Conservation (phyloP, 2,329 filamentous ascomycete genomes). For the Acrocalymma vagum region DNA sequence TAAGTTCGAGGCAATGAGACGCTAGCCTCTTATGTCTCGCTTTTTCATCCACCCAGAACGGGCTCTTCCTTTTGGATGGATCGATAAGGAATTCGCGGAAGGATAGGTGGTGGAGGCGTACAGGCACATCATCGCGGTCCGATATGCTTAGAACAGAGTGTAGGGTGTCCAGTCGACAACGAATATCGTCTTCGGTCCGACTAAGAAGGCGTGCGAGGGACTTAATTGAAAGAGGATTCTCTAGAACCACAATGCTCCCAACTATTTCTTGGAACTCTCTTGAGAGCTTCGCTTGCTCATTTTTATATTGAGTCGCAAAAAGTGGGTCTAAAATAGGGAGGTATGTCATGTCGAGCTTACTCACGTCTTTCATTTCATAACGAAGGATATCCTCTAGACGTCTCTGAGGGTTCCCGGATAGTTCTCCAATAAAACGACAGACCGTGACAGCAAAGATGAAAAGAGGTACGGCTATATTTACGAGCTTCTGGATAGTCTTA, state of each 20-base stretch:
- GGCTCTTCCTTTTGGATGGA: constrained; percentile 11
- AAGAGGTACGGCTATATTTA: constrained; percentile 29
- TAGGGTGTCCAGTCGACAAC: constrained; percentile 12
- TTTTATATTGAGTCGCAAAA: constrained; percentile 2
- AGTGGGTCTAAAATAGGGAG: constrained; percentile 14
- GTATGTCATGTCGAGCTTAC: constrained; percentile 12
- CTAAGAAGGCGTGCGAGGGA: constrained; percentile 17
- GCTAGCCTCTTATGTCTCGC: constrained; percentile 38
- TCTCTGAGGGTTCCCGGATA: constrained; percentile 3
- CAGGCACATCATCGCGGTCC: constrained; percentile 4
- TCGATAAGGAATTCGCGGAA: constrained; percentile 27
- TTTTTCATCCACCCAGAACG: constrained; percentile 48
- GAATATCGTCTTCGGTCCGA: constrained; percentile 9
- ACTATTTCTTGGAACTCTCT: constrained; percentile 14
- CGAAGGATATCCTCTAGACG: constrained; percentile 3
- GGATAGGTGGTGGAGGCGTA: constrained; percentile 21
- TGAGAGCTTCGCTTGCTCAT: constrained; percentile 1
- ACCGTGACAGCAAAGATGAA: constrained; percentile 36
- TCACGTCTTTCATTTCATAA: constrained; percentile 1
- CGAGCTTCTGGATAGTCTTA: constrained; percentile 21
- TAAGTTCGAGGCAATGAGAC: constrained; percentile 40
- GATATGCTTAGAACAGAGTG: constrained; percentile 23
- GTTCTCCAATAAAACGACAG: constrained; percentile 14
- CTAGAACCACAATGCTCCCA: constrained; percentile 18
- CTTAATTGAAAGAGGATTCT: constrained; percentile 14